Base-by-base conservation (phyloP, 2,329 filamentous ascomycete species). In the Rhinocladiella mackenziei region DNA sequence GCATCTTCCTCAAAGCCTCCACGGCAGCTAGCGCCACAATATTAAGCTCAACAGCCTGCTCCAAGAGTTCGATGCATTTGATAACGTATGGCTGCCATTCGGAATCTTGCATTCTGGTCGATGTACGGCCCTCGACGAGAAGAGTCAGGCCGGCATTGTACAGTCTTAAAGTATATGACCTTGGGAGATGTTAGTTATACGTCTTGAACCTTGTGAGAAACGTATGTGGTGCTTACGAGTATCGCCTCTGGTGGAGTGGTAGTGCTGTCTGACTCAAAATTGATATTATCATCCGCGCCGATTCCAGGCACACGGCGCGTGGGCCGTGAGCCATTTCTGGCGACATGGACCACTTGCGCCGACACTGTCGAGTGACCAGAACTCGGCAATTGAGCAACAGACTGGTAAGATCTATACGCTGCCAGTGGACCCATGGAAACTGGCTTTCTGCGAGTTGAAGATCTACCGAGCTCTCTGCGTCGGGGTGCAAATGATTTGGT, bases 41-140 rank as follows among this genome's bases (percentile, higher is more conserved):
- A 13, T 32, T 32, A 13, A 32, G 29, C 9, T 32, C 29, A 6
- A 32, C 29, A 13, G 13, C 29, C 13, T 15, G 8, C 14, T 32
- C 29, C 8, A 32, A 13, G 13, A 32, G 29, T 6, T 32, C 29
- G 29, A 32, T 32, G 29, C 29, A 32, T 15, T 32, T 32, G 29
- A 13, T 13, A 6, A 32, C 29, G 29, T 32, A 32, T 6, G 29
- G 29, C 14, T 32, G 7, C 29, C 29, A 32, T 15, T 32, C 29
- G 5, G 7, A 6, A 32, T 32, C 29, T 8, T 6, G 8, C 9
- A 32, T 32, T 32, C 7, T 32, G 8, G 8, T 8, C 9, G 13
- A 32, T 14, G 5, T 32, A 15, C 13, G 29, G 13, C 29, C 29
- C 14, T 32, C 29, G 29, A 32, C 8, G 29, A 32, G 29, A 13